Evolutionary conservation across 2,329 filamentous ascomycete species (phyloP), one percentile per base, ranked within the genome.

Genomic region (Hymenoscyphus linearis): DNA sequence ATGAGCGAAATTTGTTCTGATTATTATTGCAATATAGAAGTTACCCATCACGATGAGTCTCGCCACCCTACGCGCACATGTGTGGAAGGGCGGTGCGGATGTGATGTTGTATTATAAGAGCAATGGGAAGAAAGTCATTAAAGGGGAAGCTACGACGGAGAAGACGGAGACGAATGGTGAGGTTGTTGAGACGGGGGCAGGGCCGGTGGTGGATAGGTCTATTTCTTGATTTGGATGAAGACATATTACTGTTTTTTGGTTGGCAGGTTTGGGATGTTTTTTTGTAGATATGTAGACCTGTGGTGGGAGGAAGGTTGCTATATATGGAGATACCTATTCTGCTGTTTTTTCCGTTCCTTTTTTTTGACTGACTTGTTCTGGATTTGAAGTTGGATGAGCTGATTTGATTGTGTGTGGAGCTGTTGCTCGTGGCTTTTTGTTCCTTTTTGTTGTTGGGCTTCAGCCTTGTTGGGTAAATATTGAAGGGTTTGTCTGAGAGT

Each of bases 11-110:
- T 9, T 1, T 9, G 18, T 44, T 22, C 10, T 60, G 68, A 62
- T 68, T 55, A 50, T 36, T 9, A 31, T 9, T 9, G 31, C 31
- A 2, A 14, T 52, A 9, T 40, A 74, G 72, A 72, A 73, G 71
- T 80, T 98, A 27, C 84, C 89, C 2, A 85, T 87, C 6, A 89
- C 87, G 35, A 97, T 96, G 88, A 98, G 89, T 37, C 83, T 99
- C n/a, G 91, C 92, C 4, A 97, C 93, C 0, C 86, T 99, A 52
- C 87, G 93, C 35, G 88, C 92, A 2, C 92, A 96, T 72, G 81
- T 98, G 59, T 99, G 95, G 95, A 91, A 96, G 70, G 91, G 90
- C 52, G 91, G 91, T n/a, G 93, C 89, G 69, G 95, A 99, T 75
- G 89, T 99, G 66, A 77, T 96, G 58, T 80, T 99, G 56, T 85